Percentiles rank a stretch among this genome's conserved stretches.
These are phyloP conservation scores for Russula ochroleuca DNA, from an alignment of 768 basidiomycete species.

Conservation along the genomic window DNA sequence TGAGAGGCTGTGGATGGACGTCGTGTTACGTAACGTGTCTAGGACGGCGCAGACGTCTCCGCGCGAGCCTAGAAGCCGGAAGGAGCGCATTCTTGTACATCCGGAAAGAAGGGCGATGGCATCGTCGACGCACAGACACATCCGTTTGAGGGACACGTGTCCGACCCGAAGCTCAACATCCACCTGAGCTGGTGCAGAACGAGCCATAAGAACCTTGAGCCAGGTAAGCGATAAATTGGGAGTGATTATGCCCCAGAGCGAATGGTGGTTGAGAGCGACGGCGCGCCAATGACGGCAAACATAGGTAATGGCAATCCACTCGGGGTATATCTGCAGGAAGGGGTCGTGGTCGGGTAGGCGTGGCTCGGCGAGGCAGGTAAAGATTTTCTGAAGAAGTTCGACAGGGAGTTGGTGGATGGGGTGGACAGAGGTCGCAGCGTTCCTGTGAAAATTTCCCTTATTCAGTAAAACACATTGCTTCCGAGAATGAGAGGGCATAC, in stretches of 20 bases:
- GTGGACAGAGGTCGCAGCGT: neutral
- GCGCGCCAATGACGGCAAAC: conserved; percentile 22
- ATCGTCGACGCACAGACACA: conserved; percentile 3
- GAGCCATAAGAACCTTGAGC: conserved; percentile 14
- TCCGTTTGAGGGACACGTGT: neutral
- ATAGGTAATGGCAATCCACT: conserved; percentile 22
- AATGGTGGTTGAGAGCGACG: conserved; percentile 14
- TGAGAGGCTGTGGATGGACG: conserved; percentile 9
- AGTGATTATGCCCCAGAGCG: conserved; percentile 17
- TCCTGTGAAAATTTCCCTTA: neutral
- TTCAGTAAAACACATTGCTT: neutral
- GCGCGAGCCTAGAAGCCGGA: conserved; percentile 12
- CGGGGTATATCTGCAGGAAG: conserved; percentile 7
- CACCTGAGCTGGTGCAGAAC: conserved; percentile 15
- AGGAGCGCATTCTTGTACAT: conserved; percentile 18
- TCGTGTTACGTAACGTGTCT: conserved; percentile 1
- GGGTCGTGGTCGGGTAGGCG: neutral
- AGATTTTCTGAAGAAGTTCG: conserved; percentile 19
- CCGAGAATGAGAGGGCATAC: neutral
- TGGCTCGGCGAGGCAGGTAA: conserved; percentile 11
- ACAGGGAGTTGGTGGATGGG: conserved; percentile 11
- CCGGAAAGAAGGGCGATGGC: conserved; percentile 16
- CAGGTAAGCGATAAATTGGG: conserved; percentile 14
- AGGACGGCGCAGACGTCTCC: conserved; percentile 11
- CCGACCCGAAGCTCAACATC: conserved; percentile 18